Conservation (phyloP, 768 basidiomycete species). For the Russula sp. region DNA sequence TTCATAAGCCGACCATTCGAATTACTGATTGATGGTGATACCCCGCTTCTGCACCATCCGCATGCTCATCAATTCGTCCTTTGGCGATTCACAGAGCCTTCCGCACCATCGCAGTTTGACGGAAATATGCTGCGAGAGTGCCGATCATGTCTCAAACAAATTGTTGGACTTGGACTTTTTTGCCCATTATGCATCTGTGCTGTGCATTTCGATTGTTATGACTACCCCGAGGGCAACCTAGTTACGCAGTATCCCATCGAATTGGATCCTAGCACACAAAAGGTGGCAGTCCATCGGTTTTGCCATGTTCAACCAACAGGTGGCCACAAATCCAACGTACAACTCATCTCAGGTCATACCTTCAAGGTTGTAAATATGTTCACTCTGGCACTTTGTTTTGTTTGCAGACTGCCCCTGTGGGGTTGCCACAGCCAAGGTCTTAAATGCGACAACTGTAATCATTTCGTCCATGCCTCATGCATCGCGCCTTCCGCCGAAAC, state of each 20-base stretch:
- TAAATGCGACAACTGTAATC: conserved; percentile 53
- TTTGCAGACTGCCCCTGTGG: conserved; percentile 69
- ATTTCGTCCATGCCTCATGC: conserved; percentile 55
- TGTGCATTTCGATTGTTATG: conserved; percentile 76
- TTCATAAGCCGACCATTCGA: conserved; percentile 49
- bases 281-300: conserved; percentile 56
- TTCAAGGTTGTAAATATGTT: conserved; percentile 62
- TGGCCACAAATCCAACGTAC: conserved; percentile 19
- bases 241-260: conserved; percentile 45
- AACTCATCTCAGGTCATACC: conserved; percentile 36
- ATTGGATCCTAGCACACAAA: conserved; percentile 41
- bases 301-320: conserved; percentile 39
- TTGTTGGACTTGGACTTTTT: conserved; percentile 62
- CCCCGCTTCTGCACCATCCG: conserved; percentile 29
- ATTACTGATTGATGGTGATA: conserved; percentile 29
- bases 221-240: conserved; percentile 56
- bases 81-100: conserved; percentile 46
- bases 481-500: conserved; percentile 23
- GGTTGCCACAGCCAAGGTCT: conserved; percentile 56
- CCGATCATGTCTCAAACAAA: conserved; percentile 43
- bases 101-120: conserved; percentile 26
- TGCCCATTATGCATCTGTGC: conserved; percentile 65
- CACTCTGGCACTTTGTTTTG: conserved; percentile 61
- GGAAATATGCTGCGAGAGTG: conserved; percentile 41
- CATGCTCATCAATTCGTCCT: conserved; percentile 60